Evolutionary conservation across 2,329 filamentous ascomycete species (phyloP).

Genomic region (Calonectria hawksworthii): DNA sequence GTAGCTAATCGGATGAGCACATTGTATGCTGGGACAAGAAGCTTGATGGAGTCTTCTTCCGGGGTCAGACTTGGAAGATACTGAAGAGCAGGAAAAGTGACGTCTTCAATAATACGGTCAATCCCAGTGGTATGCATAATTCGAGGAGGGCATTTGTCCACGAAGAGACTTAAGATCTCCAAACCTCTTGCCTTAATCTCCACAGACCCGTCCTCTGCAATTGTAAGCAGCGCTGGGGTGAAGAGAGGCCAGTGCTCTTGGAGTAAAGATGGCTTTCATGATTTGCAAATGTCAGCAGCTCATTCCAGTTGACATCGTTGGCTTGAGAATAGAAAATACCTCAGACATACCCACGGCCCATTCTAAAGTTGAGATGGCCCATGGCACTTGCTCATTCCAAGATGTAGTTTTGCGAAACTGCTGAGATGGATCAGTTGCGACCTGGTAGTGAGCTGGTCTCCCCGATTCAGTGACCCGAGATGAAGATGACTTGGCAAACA

Average conservation of each 20-base stretch:
- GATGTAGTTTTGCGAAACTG: slow-evolving; percentile 18
- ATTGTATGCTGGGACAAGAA: slow-evolving; percentile 77
- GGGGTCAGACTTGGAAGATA: slow-evolving; percentile 84
- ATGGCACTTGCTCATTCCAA: slow-evolving; percentile 44
- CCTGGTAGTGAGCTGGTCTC: slow-evolving; percentile 45
- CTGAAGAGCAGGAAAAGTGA: slow-evolving; percentile 79
- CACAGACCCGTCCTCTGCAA: slow-evolving; percentile 74
- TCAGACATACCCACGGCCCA: slow-evolving; percentile 71
- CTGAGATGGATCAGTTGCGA: slow-evolving; percentile 10
- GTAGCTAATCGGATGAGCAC: slow-evolving; percentile 72
- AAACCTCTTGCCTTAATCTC: slow-evolving; percentile 70
- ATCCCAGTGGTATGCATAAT: slow-evolving; percentile 76
- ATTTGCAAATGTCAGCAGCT: slow-evolving; percentile 12
- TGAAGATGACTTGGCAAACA: slow-evolving; percentile 71
- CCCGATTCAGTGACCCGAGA: slow-evolving; percentile 53
- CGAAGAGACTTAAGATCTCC: slow-evolving; percentile 65
- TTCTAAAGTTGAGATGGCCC: slow-evolving; percentile 42
- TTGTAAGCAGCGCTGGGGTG: slow-evolving; percentile 77
- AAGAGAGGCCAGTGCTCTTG: slow-evolving; percentile 76
- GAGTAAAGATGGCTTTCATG: slow-evolving; percentile 57
- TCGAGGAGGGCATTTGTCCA: slow-evolving; percentile 65
- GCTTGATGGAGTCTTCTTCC: slow-evolving; percentile 74
- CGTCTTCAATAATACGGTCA: slow-evolving; percentile 76
- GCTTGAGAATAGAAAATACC: slow-evolving; percentile 53
- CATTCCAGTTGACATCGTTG: neutral